Percentiles rank a stretch among this genome's conserved stretches.
Evolutionary conservation across 1,139 yeast genomes (phyloP).

Genomic region (Citeromyces siamensis): DNA sequence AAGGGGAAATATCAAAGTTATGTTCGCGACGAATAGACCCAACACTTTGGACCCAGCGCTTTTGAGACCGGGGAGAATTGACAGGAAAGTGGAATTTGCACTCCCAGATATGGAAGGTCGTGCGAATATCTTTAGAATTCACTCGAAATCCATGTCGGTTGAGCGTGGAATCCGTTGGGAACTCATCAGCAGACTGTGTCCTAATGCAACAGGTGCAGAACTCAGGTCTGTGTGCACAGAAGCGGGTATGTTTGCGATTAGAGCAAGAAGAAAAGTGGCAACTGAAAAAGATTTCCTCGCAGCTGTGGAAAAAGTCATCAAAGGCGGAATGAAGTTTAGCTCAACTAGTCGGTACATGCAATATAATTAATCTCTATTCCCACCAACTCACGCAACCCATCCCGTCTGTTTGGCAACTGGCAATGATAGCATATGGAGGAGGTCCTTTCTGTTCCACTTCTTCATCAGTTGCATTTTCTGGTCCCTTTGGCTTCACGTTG

Average conservation of each 20-base stretch:
- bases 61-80: constrained; percentile 96
- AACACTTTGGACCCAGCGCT: constrained; percentile 97
- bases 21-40: constrained; percentile 98
- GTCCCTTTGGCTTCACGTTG: constrained; percentile 67
- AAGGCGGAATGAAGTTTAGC: constrained; percentile 96
- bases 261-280: constrained; percentile 97
- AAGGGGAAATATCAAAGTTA: constrained; percentile 95
- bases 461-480: constrained; percentile 30
- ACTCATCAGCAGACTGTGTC: constrained; percentile 90
- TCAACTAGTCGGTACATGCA: constrained; percentile 98
- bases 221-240: constrained; percentile 93
- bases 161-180: constrained; percentile 98
- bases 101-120: constrained; percentile 96
- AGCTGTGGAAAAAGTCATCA: constrained; percentile 96
- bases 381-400: constrained; percentile 97
- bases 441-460: constrained; percentile 16
- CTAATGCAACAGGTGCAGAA: constrained; percentile 98
- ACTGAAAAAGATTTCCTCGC: constrained; percentile 94
- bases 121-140: constrained; percentile 93
- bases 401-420: constrained; percentile 93
- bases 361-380: constrained; percentile 66
- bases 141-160: constrained; percentile 93
- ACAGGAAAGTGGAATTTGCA: constrained; percentile 94
- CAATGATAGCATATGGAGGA: constrained; percentile 76
- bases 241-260: constrained; percentile 98